A percentile compares a stretch with the other conserved stretches of the same genome.
These are phyloP conservation scores for Berkeleyomyces basicola DNA, from an alignment of 2,329 filamentous ascomycete species.

Conservation along the genomic window DNA sequence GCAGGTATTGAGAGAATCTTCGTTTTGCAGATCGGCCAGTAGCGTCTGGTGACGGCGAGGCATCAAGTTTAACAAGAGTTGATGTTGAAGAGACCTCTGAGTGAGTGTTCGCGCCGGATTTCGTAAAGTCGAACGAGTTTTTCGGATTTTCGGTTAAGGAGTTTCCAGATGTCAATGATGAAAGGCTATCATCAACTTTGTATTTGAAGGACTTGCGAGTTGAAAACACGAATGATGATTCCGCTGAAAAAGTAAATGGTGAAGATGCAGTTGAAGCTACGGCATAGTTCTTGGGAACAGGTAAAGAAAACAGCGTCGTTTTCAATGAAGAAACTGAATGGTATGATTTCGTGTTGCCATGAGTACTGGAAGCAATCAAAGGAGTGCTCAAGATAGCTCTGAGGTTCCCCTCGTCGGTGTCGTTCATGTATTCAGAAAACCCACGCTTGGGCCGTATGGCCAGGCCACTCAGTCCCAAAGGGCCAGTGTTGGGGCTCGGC, in stretches of 20 bases:
- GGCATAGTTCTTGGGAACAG: neutral
- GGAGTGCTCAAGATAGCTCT: neutral
- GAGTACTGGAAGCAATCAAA: neutral
- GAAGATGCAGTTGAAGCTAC: neutral
- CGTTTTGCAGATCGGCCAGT: no score
- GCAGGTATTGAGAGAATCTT: no score
- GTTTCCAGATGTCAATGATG: neutral
- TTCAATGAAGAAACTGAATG: neutral
- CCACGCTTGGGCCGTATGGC: neutral
- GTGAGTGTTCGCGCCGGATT: no score
- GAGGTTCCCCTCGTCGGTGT: neutral
- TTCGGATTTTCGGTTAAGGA: neutral
- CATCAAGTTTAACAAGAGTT: no score
- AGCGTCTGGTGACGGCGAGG: no score
- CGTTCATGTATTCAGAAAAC: neutral
- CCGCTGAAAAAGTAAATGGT: neutral
- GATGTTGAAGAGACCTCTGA: no score
- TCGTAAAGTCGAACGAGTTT: neutral
- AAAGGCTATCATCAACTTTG: neutral
- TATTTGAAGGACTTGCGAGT: neutral
- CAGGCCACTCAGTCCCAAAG: neutral
- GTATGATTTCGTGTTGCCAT: neutral
- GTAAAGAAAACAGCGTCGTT: neutral
- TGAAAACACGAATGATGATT: neutral
- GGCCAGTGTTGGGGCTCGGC: no score